Base-by-base conservation (phyloP, 1,284 basidiomycete species). In the Waitea zeae region DNA sequence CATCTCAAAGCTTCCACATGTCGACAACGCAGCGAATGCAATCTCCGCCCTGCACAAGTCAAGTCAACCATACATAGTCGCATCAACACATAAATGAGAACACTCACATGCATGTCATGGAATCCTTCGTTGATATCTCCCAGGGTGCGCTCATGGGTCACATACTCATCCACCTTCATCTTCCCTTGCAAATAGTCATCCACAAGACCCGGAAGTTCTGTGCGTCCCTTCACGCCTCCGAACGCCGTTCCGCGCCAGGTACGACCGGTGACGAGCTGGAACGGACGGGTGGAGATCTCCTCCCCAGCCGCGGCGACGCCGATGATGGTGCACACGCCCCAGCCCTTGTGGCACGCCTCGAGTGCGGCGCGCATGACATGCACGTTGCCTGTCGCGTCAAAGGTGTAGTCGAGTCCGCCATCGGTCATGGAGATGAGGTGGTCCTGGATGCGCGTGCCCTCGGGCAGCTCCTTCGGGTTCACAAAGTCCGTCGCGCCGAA, bases 331-430 rank as follows among this genome's bases (percentile, higher is more conserved):
- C 78, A 88, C 28, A 96, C 79, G 50, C 95, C 93, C 90, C 90
- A 96, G n/a, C 90, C 90, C 56, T 98, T 98, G 62, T 98, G 95
- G 57, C 92, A 97, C 13, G 87, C 81, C 61, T 98, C 93, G 35
- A 98, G 71, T 20, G 93, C 95, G 36, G 77, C 64, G 42, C 93
- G 78, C 93, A 98, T 98, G 39, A 97, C 93, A 28, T 86, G 60
- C 42, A 83, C 88, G 51, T 95, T 96, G 28, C 93, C 93, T 7
- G 93, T 98, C 47, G 78, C 82, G 55, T 98, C 95, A 50, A 90
- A 98, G 4, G 95, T 98, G 56, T 80, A 97, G 60, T 99, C 95
- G 26, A 96, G 66, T 19, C 95, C 95, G 27, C 95, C 95, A 49
- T 98, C 95, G 14, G 92, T 98, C 45, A 90, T 72, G 48, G 93